These are phyloP conservation scores for Quercus tomentella DNA, from an alignment of 331 rosid species.

Conservation along the genomic window DNA sequence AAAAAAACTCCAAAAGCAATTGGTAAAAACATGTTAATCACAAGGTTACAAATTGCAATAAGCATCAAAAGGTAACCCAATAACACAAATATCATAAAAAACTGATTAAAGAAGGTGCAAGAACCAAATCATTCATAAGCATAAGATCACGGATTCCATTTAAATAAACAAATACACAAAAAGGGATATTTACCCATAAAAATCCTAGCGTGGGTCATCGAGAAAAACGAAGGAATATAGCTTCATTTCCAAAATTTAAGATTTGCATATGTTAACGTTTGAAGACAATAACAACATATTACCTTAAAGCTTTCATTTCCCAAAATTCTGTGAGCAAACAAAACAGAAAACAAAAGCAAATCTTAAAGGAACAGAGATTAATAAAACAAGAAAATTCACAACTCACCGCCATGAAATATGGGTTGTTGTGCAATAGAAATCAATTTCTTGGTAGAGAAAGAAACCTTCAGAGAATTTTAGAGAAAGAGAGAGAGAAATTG, in stretches of 20 bases:
- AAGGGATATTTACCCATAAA: background rate
- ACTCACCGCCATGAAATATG: background rate
- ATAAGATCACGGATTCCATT: background rate
- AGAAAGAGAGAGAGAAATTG: background rate
- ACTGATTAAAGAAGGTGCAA: background rate
- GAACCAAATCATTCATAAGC: background rate
- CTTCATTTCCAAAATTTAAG: no score
- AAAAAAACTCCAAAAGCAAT: no score
- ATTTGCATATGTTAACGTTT: no score
- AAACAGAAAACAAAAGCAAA: background rate
- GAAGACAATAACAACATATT: background rate
- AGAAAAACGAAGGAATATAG: background rate
- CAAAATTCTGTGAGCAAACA: background rate
- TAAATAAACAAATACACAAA: background rate
- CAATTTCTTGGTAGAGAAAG: background rate
- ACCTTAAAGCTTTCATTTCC: background rate
- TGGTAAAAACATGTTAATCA: no score
- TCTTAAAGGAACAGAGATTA: background rate
- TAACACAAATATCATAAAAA: background rate
- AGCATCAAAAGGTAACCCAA: background rate
- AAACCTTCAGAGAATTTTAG: background rate
- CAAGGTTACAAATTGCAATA: background rate
- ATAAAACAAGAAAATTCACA: background rate
- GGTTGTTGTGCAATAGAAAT: background rate
- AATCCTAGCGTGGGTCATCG: background rate